Evolutionary conservation across 2,329 filamentous ascomycete species (phyloP).

Genomic region (Aspergillus floridensis): DNA sequence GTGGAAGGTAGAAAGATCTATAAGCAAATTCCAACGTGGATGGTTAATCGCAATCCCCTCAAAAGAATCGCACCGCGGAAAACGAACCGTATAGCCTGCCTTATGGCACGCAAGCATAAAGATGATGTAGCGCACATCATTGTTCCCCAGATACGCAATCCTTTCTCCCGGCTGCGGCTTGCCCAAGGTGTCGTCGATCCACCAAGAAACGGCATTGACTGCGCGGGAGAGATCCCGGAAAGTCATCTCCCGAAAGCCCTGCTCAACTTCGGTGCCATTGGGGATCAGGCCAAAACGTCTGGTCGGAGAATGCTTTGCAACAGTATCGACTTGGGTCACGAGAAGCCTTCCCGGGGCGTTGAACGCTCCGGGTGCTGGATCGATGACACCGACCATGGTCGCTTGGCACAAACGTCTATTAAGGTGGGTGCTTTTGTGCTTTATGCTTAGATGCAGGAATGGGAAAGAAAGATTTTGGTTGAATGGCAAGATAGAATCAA

Average conservation of each 20-base stretch:
- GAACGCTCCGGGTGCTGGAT: not conserved
- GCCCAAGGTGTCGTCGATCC: not conserved
- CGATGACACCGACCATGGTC: no score
- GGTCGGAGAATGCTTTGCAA: not conserved
- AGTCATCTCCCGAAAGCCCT: slow-evolving; percentile 20
- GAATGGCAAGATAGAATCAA: no score
- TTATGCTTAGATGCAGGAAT: slow-evolving; percentile 41
- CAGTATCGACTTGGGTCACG: not conserved
- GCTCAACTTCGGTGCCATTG: not conserved
- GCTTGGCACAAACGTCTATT: no score
- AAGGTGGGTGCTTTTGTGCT: no score
- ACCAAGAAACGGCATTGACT: slow-evolving; percentile 22
- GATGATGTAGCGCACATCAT: slow-evolving; percentile 25
- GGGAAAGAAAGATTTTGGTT: no score
- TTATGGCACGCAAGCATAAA: slow-evolving; percentile 17
- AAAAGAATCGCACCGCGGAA: no score
- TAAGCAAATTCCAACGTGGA: no score
- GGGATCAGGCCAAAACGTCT: not conserved
- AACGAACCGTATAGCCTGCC: not conserved
- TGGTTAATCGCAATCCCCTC: no score
- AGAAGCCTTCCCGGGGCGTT: not conserved
- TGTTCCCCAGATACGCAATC: slow-evolving; percentile 23
- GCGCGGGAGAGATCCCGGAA: slow-evolving; percentile 18
- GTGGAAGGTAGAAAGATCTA: slow-evolving; percentile 3
- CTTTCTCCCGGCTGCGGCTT: slow-evolving; percentile 5